phyloP scores from a whole-genome alignment of 2,329 filamentous ascomycete species.

The Xenosphaeropsis pyriputrescens region DNA sequence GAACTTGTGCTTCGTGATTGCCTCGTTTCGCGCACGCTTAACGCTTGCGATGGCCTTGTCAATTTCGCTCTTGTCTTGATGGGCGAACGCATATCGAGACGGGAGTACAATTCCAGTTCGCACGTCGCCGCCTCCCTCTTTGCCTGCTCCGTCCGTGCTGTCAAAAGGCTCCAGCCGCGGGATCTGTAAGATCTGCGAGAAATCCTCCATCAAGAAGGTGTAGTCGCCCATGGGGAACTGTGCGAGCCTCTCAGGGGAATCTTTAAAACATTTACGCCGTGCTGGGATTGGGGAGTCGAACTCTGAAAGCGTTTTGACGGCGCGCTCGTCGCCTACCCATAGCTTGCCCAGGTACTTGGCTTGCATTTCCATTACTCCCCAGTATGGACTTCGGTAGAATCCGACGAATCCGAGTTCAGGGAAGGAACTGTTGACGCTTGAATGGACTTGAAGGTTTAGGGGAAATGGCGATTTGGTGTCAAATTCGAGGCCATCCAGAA shows the following conservation, averaged over 20 bases:
- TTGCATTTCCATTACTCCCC: constrained; percentile 82
- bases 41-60: constrained; percentile 29
- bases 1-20: constrained; percentile 25
- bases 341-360: constrained; percentile 48
- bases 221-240: constrained; percentile 84
- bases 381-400: constrained; percentile 74
- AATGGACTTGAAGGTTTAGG: constrained; percentile 52
- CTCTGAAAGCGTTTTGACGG: constrained; percentile 28
- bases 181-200: constrained; percentile 43
- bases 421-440: constrained; percentile 43
- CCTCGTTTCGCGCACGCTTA: constrained; percentile 7
- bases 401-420: constrained; percentile 64
- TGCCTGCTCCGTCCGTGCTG: constrained; percentile 15
- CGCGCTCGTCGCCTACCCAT: constrained; percentile 36
- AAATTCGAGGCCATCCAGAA: constrained; percentile 42
- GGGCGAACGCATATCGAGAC: constrained; percentile 28
- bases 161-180: constrained; percentile 19
- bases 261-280: constrained; percentile 15
- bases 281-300: constrained; percentile 25
- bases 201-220: constrained; percentile 58
- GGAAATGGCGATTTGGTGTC: constrained; percentile 34
- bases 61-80: constrained; percentile 24
- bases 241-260: constrained; percentile 26
- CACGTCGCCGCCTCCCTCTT: constrained; percentile 7
- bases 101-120: constrained; percentile 24